Evolutionary conservation across 2,329 filamentous ascomycete genomes (phyloP).

Genomic region (Claviceps monticola): DNA sequence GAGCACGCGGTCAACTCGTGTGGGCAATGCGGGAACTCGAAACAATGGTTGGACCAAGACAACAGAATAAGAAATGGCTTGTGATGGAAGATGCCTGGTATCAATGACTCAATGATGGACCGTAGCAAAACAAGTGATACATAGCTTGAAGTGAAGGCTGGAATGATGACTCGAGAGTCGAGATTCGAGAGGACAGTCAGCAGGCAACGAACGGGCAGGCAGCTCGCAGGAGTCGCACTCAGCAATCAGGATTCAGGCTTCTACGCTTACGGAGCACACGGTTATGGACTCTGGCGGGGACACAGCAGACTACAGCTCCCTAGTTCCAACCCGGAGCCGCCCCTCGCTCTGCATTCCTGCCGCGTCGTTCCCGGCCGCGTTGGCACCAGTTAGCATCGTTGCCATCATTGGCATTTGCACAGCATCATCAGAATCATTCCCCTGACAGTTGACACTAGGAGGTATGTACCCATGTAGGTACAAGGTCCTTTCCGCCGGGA

Average conservation of each 20-base stretch:
- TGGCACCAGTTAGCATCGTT: neutral
- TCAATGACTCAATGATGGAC: neutral
- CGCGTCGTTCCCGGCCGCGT: neutral
- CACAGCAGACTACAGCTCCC: neutral
- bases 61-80: neutral
- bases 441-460: no score
- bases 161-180: neutral
- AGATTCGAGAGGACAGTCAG: neutral
- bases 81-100: neutral
- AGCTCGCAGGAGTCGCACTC: no score
- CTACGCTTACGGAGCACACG: constrained; percentile 1
- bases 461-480: no score
- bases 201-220: neutral
- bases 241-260: constrained; percentile 1
- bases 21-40: neutral
- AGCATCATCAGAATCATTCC: no score
- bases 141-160: neutral
- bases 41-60: neutral
- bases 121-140: neutral
- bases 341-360: neutral
- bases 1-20: neutral
- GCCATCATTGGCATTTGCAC: neutral
- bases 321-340: neutral
- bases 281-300: neutral
- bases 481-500: no score